Evolutionary conservation across 2,329 filamentous ascomycete species (phyloP), one percentile per base, ranked within the genome.

Genomic region (Ophiostoma sp.): DNA sequence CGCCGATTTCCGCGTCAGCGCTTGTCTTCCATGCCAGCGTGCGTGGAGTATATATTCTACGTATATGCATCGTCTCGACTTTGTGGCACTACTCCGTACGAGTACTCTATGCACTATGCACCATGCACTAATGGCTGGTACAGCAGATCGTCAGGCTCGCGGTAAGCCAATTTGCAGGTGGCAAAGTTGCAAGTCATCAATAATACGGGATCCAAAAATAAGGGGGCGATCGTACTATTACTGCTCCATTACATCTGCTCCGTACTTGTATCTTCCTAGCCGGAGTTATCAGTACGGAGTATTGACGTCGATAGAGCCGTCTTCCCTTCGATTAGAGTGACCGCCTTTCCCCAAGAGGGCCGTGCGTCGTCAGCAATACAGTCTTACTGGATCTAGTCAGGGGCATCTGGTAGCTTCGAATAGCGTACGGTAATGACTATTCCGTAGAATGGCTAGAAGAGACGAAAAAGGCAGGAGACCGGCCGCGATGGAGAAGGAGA

Each of bases 331-430:
- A 18, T 14, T n/a, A 52, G 12, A 18, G 55, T 55, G 49, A 55
- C 49, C 14, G 38, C 38, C 16, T 42, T 16, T 42, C 40, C 6
- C 40, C 38, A 66, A 27, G 60, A 66, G 44, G 65, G 12, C 68
- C 68, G 68, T 69, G 68, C 68, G 62, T 67, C 42, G 65, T 67
- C 68, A 65, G 65, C 68, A 58, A 66, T 52, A 64, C 49, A 67
- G 18, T 49, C 16, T 44, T 38, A 62, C 58, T 62, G 38, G 58
- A 62, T 62, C 12, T 62, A 62, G 58, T 62, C 58, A 62, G 67
- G 67, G 67, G 64, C 16, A 45, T 16, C 16, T n/a, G 12, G n/a
- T 66, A 41, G 16, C 40, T 12, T 18, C 6, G 36, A 36, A 16
- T 36, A 16, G 27, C 27, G 27, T 27, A 27, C 27, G 27, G 27